These are phyloP conservation scores for Zoysia pacifica DNA, from an alignment of 176 grass and related monocot genomes.

Conservation along the genomic window DNA sequence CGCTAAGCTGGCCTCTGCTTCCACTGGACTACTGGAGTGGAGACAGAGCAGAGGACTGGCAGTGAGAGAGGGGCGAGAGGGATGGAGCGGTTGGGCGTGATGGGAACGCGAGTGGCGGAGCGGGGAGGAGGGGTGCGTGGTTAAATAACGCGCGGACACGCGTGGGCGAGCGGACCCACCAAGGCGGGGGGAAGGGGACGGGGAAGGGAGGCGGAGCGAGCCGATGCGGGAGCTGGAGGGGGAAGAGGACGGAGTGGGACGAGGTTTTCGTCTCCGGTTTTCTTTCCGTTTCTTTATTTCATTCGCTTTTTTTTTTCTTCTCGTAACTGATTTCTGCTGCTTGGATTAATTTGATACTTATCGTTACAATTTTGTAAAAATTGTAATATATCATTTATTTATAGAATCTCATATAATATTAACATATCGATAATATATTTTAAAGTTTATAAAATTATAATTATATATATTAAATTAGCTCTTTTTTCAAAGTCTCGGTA, in stretches of 20 bases:
- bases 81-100: slow-evolving; percentile 21
- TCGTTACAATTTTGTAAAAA: too few species aligned
- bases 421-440: too few species aligned
- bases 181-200: background rate
- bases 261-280: slow-evolving; percentile 31
- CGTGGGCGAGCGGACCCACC: slow-evolving; percentile 16
- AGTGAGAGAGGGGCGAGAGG: background rate
- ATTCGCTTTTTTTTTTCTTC: background rate
- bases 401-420: too few species aligned
- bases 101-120: slow-evolving; percentile 48
- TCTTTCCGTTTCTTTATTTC: background rate
- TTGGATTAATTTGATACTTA: background rate
- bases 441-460: too few species aligned
- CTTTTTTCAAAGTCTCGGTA: background rate
- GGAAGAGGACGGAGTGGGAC: slow-evolving; percentile 21
- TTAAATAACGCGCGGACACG: slow-evolving; percentile 37
- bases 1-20: background rate
- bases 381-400: too few species aligned
- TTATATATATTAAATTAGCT: too few species aligned
- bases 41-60: too few species aligned
- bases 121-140: slow-evolving; percentile 8
- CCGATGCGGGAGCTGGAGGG: background rate
- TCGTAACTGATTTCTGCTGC: background rate
- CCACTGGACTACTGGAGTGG: background rate
- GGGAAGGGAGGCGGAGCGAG: background rate